Evolutionary conservation across 1,139 yeast species (phyloP).

Genomic region (Diutina scorzettiae): DNA sequence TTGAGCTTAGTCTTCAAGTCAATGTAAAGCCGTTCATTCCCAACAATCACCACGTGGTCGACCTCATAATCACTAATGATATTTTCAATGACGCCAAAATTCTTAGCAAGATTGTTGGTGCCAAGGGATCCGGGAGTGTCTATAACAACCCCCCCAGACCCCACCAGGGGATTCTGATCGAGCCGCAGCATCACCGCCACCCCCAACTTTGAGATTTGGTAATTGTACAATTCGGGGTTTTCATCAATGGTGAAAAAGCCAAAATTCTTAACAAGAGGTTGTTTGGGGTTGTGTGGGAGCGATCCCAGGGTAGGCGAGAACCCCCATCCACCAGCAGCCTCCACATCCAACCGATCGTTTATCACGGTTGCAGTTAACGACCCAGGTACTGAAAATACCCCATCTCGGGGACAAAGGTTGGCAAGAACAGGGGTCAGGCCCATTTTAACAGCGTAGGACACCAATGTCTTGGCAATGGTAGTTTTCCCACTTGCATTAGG

Average conservation of each 20-base stretch:
- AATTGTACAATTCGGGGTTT: constrained; percentile 50
- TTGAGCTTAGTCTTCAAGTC: constrained; percentile 50
- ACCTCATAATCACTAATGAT: constrained; percentile 53
- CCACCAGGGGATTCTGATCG: constrained; percentile 39
- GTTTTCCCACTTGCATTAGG: constrained; percentile 70
- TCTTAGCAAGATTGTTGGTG: not conserved
- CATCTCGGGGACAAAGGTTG: constrained; percentile 75
- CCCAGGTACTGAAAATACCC: constrained; percentile 76
- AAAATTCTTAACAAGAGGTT: constrained; percentile 71
- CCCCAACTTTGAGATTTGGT: constrained; percentile 46
- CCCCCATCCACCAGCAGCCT: constrained; percentile 66
- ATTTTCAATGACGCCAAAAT: constrained; percentile 41
- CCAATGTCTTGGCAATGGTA: constrained; percentile 52
- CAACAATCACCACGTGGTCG: constrained; percentile 45
- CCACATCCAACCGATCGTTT: constrained; percentile 71
- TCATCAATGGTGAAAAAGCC: constrained; percentile 55
- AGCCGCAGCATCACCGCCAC: constrained; percentile 45
- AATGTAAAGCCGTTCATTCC: constrained; percentile 51
- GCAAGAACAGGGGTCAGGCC: constrained; percentile 54
- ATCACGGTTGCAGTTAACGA: constrained; percentile 76
- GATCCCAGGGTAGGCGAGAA: constrained; percentile 83
- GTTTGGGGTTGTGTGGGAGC: constrained; percentile 69
- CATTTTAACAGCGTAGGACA: constrained; percentile 68
- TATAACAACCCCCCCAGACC: constrained; percentile 53
- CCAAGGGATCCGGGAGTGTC: constrained; percentile 59